A percentile compares a stretch with the other conserved stretches of the same genome.
phyloP scores from a whole-genome alignment of 108 stramenopile species.

The Fistulifera pelliculosa region DNA sequence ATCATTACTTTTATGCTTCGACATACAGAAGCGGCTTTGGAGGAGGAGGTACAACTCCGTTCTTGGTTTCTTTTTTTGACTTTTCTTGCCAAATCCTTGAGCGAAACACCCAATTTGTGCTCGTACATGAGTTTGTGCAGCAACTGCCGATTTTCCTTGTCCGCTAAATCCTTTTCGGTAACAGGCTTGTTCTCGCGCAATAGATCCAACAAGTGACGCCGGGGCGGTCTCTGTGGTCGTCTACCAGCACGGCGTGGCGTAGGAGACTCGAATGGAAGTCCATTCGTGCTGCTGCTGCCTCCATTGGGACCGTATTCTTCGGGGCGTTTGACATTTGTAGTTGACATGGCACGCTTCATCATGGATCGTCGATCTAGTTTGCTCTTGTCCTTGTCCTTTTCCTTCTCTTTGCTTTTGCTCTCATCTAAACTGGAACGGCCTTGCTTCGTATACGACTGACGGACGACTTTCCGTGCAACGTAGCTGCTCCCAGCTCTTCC shows the following conservation, averaged over 20 bases:
- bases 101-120: slow-evolving; percentile 11
- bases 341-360: slow-evolving; percentile 14
- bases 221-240: background rate
- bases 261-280: too few species aligned
- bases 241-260: background rate
- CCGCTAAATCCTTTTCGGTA: slow-evolving; percentile 1
- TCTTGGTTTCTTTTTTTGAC: slow-evolving; percentile 4
- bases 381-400: too few species aligned
- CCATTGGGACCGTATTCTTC: slow-evolving; percentile 5
- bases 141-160: slow-evolving; percentile 13
- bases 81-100: background rate
- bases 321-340: slow-evolving; percentile 9
- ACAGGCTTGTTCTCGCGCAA: slow-evolving; percentile 9
- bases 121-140: slow-evolving; percentile 13
- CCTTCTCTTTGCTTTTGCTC: background rate
- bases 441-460: slow-evolving; percentile 1
- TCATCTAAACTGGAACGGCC: background rate
- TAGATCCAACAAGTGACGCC: slow-evolving; percentile 4
- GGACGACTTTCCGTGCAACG: background rate
- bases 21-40: too few species aligned
- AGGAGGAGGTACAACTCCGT: too few species aligned
- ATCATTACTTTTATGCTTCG: too few species aligned
- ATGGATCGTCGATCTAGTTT: slow-evolving; percentile 16
- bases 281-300: background rate
- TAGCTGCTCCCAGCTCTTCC: background rate